Evolutionary conservation across 1,139 yeast species (phyloP).

Genomic region (Blastobotrys indianensis): DNA sequence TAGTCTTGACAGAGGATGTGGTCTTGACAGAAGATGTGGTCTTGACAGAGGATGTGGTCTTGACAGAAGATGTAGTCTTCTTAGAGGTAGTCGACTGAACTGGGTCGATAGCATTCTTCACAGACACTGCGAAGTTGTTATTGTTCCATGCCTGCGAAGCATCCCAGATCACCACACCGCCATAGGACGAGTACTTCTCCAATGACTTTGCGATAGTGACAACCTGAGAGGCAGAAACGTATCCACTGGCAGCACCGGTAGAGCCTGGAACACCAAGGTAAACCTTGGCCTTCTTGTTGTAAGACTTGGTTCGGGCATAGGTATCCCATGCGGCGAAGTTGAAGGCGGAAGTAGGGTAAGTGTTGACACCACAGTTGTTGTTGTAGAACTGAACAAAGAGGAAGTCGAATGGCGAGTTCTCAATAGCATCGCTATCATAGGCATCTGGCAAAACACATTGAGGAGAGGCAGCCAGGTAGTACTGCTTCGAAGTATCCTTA

Average conservation of each 20-base stretch:
- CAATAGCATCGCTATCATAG: conserved; percentile 61
- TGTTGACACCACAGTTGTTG: conserved; percentile 56
- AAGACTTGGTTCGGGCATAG: conserved; percentile 59
- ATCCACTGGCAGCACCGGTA: conserved; percentile 59
- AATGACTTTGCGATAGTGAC: conserved; percentile 18
- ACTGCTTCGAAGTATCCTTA: conserved; percentile 33
- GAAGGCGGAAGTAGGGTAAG: conserved; percentile 38
- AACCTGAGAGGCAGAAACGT: conserved; percentile 36
- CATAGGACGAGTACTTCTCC: conserved; percentile 45
- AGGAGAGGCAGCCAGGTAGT: conserved; percentile 87
- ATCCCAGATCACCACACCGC: conserved; percentile 90
- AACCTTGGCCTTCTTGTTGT: conserved; percentile 51
- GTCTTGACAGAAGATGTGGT: too few species aligned
- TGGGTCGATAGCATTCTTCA: too few species aligned
- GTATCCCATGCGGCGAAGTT: conserved; percentile 80
- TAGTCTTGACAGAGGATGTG: too few species aligned
- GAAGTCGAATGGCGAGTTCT: conserved; percentile 63
- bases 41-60: too few species aligned
- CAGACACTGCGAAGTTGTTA: conserved; percentile 39
- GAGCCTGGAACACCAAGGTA: conserved; percentile 73
- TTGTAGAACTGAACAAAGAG: conserved; percentile 91
- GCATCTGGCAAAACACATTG: conserved; percentile 93
- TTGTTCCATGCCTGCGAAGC: conserved; percentile 74
- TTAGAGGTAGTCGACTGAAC: too few species aligned
- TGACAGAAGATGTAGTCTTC: too few species aligned